Percentiles rank a stretch among this genome's conserved stretches.
These are phyloP conservation scores for Amanita brunnescens DNA, from an alignment of 768 basidiomycete species.

Conservation along the genomic window DNA sequence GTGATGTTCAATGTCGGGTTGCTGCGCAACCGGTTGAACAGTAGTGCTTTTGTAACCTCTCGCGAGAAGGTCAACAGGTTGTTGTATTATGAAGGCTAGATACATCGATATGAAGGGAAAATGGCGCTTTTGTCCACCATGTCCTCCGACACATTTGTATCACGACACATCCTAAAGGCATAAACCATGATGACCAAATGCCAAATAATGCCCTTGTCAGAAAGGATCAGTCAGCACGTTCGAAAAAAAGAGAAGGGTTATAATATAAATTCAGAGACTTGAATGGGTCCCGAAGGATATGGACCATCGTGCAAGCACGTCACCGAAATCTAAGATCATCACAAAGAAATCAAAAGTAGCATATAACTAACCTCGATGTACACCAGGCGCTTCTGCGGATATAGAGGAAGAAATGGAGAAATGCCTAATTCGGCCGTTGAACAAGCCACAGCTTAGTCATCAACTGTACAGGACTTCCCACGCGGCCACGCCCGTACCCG, in stretches of 20 bases:
- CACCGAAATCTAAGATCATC: constrained; percentile 25
- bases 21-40: constrained; percentile 6
- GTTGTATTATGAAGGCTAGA: background rate
- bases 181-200: too few relatives aligned
- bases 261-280: constrained; percentile 70
- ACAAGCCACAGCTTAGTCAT: background rate
- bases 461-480: constrained; percentile 19
- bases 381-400: too few relatives aligned
- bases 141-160: background rate
- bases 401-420: too few relatives aligned
- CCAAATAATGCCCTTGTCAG: too few relatives aligned
- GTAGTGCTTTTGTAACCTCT: background rate
- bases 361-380: background rate
- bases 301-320: constrained; percentile 57
- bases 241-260: background rate
- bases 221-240: background rate
- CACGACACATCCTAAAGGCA: too few relatives aligned
- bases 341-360: constrained; percentile 21
- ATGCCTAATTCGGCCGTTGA: background rate
- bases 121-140: background rate
- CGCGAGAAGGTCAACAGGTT: background rate
- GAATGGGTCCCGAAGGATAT: constrained; percentile 72
- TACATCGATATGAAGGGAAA: background rate
- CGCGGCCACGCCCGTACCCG: background rate
- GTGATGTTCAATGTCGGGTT: constrained; percentile 32